Percentiles rank a stretch among this genome's conserved stretches.
Conservation (phyloP, 306 rosid species). For the Quercus gilva region DNA sequence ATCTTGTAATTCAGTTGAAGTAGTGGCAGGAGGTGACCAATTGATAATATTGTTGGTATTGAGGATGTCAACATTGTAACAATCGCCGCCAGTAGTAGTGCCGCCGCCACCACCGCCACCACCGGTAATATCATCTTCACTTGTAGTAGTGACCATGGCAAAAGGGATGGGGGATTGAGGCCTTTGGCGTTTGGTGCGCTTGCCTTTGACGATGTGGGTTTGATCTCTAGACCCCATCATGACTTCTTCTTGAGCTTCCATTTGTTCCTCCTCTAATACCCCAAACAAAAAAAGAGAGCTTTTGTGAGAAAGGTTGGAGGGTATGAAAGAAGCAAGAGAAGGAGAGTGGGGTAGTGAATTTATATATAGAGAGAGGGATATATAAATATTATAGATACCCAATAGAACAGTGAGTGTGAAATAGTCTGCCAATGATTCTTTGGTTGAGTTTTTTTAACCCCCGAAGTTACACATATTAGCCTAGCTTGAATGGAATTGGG, state of each 20-base stretch:
- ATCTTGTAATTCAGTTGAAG: conserved; percentile 36
- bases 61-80: neutral
- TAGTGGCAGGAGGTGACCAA: conserved; percentile 38
- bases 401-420: conserved; percentile 68
- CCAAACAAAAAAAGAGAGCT: conserved; percentile 17
- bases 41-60: neutral
- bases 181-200: conserved; percentile 84
- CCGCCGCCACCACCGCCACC: conserved; percentile 20
- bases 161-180: conserved; percentile 87
- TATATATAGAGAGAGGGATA: conserved; percentile 7
- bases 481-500: neutral
- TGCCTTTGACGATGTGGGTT: conserved; percentile 58
- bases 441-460: neutral
- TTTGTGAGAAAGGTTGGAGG: conserved; percentile 32
- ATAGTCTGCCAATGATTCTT: conserved; percentile 17
- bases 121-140: neutral
- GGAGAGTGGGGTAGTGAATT: conserved; percentile 25
- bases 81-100: neutral
- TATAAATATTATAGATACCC: conserved; percentile 47
- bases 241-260: conserved; percentile 64
- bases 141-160: conserved; percentile 30
- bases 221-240: conserved; percentile 49
- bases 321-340: conserved; percentile 61
- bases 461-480: conserved; percentile 6
- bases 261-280: conserved; percentile 34